Conservation (phyloP, 495 filamentous ascomycete species). For the Aspergillus indologenus region DNA sequence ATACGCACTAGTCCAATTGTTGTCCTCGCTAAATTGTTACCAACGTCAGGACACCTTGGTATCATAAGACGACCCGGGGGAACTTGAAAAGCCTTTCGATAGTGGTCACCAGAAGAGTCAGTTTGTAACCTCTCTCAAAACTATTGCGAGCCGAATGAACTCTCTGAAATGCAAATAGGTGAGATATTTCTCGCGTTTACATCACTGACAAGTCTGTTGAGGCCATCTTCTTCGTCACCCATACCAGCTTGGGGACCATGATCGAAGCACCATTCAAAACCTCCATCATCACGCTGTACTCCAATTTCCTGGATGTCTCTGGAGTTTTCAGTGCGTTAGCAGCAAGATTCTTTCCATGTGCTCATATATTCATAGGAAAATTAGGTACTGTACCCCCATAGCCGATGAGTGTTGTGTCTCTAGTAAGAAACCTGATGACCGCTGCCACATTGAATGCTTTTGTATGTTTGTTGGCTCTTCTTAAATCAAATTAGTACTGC, state of each 20-base stretch:
- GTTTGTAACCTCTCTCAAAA: not conserved
- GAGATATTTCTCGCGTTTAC: conserved; percentile 4
- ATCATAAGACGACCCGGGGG: not conserved
- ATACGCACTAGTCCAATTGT: not conserved
- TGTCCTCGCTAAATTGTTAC: too few relatives aligned
- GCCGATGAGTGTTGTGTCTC: too few relatives aligned
- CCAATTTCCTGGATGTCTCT: not conserved
- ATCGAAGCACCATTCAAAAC: conserved; percentile 5
- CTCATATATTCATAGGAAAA: not conserved
- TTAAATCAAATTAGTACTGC: too few relatives aligned
- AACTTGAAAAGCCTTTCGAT: not conserved
- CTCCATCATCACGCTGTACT: not conserved
- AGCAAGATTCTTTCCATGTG: conserved; percentile 5
- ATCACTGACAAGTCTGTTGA: not conserved
- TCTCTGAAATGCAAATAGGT: not conserved
- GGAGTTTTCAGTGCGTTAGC: not conserved
- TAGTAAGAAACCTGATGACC: too few relatives aligned
- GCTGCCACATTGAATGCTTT: too few relatives aligned
- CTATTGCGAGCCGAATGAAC: not conserved
- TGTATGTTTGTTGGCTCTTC: too few relatives aligned
- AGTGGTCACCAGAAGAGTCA: not conserved
- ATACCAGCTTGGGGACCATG: conserved; percentile 1
- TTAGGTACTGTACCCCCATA: too few relatives aligned
- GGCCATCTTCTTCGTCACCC: conserved; percentile 1
- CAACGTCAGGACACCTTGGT: too few relatives aligned